A percentile compares a stretch with the other conserved stretches of the same genome.
Conservation (phyloP, 805 yeast species). For the Schwanniomyces sp. region DNA sequence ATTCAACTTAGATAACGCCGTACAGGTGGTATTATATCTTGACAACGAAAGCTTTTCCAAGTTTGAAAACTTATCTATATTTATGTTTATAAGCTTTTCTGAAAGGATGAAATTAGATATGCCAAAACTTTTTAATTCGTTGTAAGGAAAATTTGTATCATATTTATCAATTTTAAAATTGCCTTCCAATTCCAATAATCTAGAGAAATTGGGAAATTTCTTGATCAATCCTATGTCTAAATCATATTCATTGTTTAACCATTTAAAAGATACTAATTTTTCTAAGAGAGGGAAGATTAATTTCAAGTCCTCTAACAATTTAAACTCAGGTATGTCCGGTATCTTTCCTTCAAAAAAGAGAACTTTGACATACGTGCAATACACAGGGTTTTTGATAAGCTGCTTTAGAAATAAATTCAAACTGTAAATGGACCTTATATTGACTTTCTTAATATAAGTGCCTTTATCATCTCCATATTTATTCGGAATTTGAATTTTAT, state of each 20-base stretch:
- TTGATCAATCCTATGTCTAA: conserved; percentile 12
- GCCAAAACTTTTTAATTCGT: conserved; percentile 12
- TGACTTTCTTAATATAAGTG: not conserved
- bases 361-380: conserved; percentile 11
- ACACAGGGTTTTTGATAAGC: conserved; percentile 8
- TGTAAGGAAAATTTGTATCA: conserved; percentile 3
- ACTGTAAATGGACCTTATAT: conserved; percentile 12
- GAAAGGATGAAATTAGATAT: conserved; percentile 9
- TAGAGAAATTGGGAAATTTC: conserved; percentile 10
- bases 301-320: conserved; percentile 13
- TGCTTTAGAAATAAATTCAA: conserved; percentile 18
- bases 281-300: conserved; percentile 14
- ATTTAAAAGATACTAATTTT: conserved; percentile 14
- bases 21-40: conserved; percentile 2
- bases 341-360: conserved; percentile 11
- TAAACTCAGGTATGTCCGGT: conserved; percentile 26
- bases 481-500: not conserved
- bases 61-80: conserved; percentile 2
- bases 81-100: conserved; percentile 1
- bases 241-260: conserved; percentile 17
- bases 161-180: conserved; percentile 11
- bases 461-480: not conserved
- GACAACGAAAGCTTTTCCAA: conserved; percentile 3
- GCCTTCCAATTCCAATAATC: conserved; percentile 12
- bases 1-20: not conserved